These are phyloP conservation scores for Hondaea fermentalgiana DNA, from an alignment of 108 stramenopile genomes.

Conservation along the genomic window DNA sequence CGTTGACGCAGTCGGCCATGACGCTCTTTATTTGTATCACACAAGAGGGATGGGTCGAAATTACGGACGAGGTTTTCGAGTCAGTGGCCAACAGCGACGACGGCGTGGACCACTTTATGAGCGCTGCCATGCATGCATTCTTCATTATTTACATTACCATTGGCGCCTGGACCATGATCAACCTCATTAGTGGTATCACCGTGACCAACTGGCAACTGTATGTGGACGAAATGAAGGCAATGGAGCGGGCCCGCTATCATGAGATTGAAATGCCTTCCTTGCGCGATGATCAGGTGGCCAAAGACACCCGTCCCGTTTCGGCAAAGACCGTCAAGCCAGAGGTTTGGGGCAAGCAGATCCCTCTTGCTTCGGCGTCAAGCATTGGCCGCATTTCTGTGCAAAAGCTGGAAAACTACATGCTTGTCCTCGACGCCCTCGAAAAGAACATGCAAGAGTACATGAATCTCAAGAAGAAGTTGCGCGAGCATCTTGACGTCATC, in stretches of 20 bases:
- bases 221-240: neutral
- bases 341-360: neutral
- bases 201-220: neutral
- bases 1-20: neutral
- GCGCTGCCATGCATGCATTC: neutral
- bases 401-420: slow-evolving; percentile 2
- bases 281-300: neutral
- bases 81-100: neutral
- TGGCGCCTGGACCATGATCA: slow-evolving; percentile 1
- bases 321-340: neutral
- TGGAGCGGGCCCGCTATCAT: neutral
- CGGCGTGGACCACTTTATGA: neutral
- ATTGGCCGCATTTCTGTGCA: slow-evolving; percentile 12
- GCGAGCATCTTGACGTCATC: neutral
- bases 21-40: neutral
- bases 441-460: neutral
- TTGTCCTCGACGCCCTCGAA: neutral
- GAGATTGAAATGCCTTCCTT: neutral
- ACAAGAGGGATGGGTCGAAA: slow-evolving; percentile 2
- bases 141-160: neutral
- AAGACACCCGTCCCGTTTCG: neutral
- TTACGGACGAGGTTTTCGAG: neutral
- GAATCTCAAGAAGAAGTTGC: neutral
- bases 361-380: neutral
- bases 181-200: slow-evolving; percentile 12